A percentile compares a stretch with the other conserved stretches of the same genome.
Conservation (phyloP, 2,329 filamentous ascomycete genomes). For the Epichloe scottii region DNA sequence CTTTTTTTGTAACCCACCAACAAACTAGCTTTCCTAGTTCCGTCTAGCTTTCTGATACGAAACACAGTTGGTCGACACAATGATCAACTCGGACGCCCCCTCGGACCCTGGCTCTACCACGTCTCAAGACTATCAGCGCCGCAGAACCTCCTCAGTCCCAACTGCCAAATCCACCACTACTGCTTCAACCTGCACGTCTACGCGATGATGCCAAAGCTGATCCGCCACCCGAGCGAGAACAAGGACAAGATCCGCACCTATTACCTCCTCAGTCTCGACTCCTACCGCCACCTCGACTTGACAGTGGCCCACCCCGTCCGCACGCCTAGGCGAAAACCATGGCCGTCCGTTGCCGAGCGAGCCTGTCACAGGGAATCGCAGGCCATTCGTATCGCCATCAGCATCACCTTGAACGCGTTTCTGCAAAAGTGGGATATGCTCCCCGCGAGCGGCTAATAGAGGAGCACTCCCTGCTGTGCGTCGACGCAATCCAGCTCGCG, state of each 20-base stretch:
- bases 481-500: no score
- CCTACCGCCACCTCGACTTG: background rate
- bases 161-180: background rate
- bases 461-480: no score
- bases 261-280: background rate
- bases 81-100: background rate
- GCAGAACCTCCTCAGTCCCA: background rate
- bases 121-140: background rate
- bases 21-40: no score
- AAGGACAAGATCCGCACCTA: background rate
- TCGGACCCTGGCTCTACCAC: background rate
- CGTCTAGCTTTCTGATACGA: no score
- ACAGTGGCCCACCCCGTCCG: background rate
- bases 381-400: no score
- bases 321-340: background rate
- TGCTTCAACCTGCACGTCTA: background rate
- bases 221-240: background rate
- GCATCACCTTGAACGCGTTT: no score
- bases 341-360: no score
- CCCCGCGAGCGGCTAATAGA: no score
- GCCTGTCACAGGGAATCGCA: no score
- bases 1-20: no score
- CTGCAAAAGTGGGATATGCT: no score
- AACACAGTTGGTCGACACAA: no score
- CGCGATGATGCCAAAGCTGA: background rate